Base-by-base conservation (phyloP, 805 yeast genomes). In the Saturnispora diversa region DNA sequence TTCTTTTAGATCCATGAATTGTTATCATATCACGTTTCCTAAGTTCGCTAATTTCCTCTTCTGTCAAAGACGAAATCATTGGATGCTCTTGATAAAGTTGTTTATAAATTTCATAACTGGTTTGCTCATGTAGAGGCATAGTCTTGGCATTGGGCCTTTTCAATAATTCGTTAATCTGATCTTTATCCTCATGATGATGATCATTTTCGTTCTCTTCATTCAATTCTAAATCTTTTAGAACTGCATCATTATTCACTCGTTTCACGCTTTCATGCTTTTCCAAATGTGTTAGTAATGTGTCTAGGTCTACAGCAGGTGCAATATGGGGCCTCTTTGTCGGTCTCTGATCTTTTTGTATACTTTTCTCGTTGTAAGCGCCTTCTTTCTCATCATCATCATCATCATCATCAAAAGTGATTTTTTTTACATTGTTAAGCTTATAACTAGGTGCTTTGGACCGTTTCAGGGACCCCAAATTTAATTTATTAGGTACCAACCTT, bases 11-110 rank as follows among this genome's bases (percentile, higher is more conserved):
- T 0, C 94, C 94, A 37, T 73, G 60, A 2, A 84, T 75, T 36
- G 72, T 72, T 24, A 86, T 77, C n/a, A 81, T 80, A 44, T 78
- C 87, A 31, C 77, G 52, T 12, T 69, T 50, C 35, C 92, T 58
- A 6, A 80, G 52, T 6, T 65, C 68, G 2, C 68, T 68, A 1
- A 80, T 76, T 37, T 84, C 87, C 28, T 70, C 75, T 0, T 62
- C 63, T 0, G 76, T 60, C 40, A 82, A 55, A 0, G 56, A 48
- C 7, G 60, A 57, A 4, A 80, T 50, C 29, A 79, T 80, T 3
- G 63, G 68, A 1, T 82, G 74, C 47, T 78, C 85, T 1, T 60
- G 58, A 53, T 83, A 85, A 50, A 87, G 81, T 8, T 60, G 48
- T 54, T 77, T 84, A 13, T 72, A 55, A 49, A 86, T 77, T 0